Percentiles rank a stretch among this genome's conserved stretches.
Evolutionary conservation across 192 early-diverging fungal species (phyloP).

Genomic region (Piromyces finnis): DNA sequence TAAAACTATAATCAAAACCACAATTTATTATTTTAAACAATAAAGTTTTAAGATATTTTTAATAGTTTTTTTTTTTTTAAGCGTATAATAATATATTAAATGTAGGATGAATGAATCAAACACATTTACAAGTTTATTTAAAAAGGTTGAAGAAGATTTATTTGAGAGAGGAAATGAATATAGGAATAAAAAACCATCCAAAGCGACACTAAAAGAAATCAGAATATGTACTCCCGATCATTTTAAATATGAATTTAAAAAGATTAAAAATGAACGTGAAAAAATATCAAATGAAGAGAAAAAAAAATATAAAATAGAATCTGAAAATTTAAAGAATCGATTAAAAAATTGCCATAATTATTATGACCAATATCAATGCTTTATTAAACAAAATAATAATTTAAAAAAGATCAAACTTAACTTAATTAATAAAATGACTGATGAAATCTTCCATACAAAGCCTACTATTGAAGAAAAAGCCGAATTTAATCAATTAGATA

Average conservation of each 20-base stretch:
- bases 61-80: background rate
- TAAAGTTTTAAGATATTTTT: too few species aligned
- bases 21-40: too few species aligned
- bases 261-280: background rate
- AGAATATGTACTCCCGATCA: background rate
- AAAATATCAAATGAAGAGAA: background rate
- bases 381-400: background rate
- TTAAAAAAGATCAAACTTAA: background rate
- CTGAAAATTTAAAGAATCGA: background rate
- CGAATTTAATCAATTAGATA: background rate
- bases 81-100: background rate
- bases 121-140: background rate
- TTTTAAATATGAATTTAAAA: background rate
- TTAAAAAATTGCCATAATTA: background rate
- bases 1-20: too few species aligned
- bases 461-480: background rate
- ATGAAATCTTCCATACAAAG: background rate
- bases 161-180: background rate
- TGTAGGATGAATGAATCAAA: background rate
- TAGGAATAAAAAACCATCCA: background rate
- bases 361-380: background rate
- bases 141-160: background rate
- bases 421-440: background rate
- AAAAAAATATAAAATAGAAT: background rate
- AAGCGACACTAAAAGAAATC: background rate